Evolutionary conservation across 768 basidiomycete species (phyloP).

Genomic region (Xanthoconium stramineum): DNA sequence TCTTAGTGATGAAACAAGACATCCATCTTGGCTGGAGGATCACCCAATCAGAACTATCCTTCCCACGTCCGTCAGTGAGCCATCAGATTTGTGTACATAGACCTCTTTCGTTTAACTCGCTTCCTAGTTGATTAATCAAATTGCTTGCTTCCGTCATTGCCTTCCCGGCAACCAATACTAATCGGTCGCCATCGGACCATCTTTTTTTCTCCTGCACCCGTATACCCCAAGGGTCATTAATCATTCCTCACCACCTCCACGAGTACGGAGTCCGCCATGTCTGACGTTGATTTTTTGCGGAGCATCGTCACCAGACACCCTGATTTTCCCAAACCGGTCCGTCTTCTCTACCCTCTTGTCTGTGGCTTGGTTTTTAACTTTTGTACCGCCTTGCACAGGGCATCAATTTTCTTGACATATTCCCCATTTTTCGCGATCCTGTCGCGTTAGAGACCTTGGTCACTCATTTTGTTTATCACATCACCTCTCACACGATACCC

Average conservation of each 20-base stretch:
- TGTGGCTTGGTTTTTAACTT: not conserved
- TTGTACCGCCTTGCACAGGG: slow-evolving; percentile 47
- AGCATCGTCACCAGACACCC: slow-evolving; percentile 57
- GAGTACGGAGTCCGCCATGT: slow-evolving; percentile 42
- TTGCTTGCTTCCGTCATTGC: slow-evolving; percentile 1
- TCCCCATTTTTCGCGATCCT: slow-evolving; percentile 87
- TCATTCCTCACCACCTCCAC: not conserved
- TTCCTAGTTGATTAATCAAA: not conserved
- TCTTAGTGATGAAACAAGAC: not conserved
- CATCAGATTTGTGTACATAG: slow-evolving; percentile 1
- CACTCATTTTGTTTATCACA: slow-evolving; percentile 81
- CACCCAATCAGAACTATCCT: not conserved
- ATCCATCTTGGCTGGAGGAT: not conserved
- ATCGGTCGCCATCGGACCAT: not conserved
- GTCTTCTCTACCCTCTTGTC: slow-evolving; percentile 4
- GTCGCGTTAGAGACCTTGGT: slow-evolving; percentile 86
- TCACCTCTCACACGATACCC: slow-evolving; percentile 75
- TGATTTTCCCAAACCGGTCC: slow-evolving; percentile 90
- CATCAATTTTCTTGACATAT: slow-evolving; percentile 90
- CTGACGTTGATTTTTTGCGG: slow-evolving; percentile 72
- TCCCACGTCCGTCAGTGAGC: not conserved
- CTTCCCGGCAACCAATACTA: slow-evolving; percentile 6
- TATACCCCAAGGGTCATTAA: not conserved
- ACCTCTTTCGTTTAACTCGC: not conserved
- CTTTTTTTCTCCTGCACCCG: not conserved